These are phyloP conservation scores for Alternaria sp. DNA, from an alignment of 2,329 filamentous ascomycete genomes.

Conservation along the genomic window DNA sequence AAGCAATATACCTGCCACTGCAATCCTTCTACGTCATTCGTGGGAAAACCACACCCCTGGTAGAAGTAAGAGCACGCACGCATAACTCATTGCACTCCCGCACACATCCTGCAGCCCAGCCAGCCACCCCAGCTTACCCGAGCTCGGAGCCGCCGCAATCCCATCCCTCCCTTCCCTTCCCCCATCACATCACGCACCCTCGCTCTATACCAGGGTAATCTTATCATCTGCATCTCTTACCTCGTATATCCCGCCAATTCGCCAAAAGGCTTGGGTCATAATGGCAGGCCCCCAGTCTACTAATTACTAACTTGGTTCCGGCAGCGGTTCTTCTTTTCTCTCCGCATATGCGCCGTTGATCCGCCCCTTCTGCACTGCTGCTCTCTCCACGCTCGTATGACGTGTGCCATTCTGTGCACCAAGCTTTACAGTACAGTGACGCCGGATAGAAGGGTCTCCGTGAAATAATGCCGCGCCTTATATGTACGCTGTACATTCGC, in stretches of 20 bases:
- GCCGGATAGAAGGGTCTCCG: background rate
- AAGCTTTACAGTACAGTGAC: background rate
- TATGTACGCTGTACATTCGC: background rate
- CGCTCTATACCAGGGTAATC: constrained; percentile 8
- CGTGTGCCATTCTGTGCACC: background rate
- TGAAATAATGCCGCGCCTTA: background rate
- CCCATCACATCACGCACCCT: background rate
- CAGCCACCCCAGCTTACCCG: background rate
- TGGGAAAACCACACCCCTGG: constrained; percentile 1
- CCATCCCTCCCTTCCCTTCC: background rate
- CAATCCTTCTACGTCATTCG: background rate
- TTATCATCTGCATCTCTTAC: constrained; percentile 10
- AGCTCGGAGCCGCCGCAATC: constrained; percentile 1
- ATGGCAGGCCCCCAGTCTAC: background rate
- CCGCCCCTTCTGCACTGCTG: background rate
- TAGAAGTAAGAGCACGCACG: background rate
- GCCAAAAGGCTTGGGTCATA: constrained; percentile 1
- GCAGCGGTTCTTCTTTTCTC: background rate
- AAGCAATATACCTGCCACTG: background rate
- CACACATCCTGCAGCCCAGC: constrained; percentile 1
- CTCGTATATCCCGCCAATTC: background rate
- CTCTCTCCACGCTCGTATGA: background rate
- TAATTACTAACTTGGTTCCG: background rate
- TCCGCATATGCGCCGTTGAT: constrained; percentile 1
- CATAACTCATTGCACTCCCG: background rate